A percentile compares a stretch with the other conserved stretches of the same genome.
Conservation (phyloP, 1,284 basidiomycete species). For the Cutaneotrichosporon mucoides region DNA sequence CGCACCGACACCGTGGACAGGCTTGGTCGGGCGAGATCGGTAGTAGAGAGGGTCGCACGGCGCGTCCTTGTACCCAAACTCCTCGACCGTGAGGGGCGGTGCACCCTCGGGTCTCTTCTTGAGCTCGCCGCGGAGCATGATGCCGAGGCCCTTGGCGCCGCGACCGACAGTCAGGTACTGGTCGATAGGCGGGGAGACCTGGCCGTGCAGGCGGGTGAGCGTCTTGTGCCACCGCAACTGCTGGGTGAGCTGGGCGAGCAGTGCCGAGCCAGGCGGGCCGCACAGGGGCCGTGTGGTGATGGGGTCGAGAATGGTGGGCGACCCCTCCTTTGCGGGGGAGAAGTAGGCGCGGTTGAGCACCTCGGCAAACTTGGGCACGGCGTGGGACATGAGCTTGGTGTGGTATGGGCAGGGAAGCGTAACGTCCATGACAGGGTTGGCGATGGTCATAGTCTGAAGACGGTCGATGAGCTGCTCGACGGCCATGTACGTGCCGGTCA, state of each 20-base stretch:
- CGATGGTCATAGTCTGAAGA: slow-evolving; percentile 40
- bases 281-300: slow-evolving; percentile 42
- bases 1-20: too few species aligned
- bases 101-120: slow-evolving; percentile 31
- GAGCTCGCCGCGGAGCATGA: slow-evolving; percentile 46
- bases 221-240: slow-evolving; percentile 48
- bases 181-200: slow-evolving; percentile 29
- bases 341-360: slow-evolving; percentile 37
- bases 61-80: slow-evolving; percentile 36
- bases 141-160: slow-evolving; percentile 46
- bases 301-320: slow-evolving; percentile 41
- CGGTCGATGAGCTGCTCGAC: slow-evolving; percentile 43
- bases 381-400: slow-evolving; percentile 45
- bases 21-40: background rate
- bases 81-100: slow-evolving; percentile 30
- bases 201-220: slow-evolving; percentile 34
- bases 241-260: slow-evolving; percentile 40
- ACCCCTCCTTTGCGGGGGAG: slow-evolving; percentile 18
- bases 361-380: slow-evolving; percentile 37
- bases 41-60: background rate
- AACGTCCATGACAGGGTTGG: slow-evolving; percentile 49
- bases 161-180: slow-evolving; percentile 43
- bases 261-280: slow-evolving; percentile 32
- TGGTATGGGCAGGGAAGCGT: slow-evolving; percentile 47
- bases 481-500: slow-evolving; percentile 43